Evolutionary conservation across 2,329 filamentous ascomycete species (phyloP), one percentile per base, ranked within the genome.

Genomic region (Lasiodiplodia citricola): DNA sequence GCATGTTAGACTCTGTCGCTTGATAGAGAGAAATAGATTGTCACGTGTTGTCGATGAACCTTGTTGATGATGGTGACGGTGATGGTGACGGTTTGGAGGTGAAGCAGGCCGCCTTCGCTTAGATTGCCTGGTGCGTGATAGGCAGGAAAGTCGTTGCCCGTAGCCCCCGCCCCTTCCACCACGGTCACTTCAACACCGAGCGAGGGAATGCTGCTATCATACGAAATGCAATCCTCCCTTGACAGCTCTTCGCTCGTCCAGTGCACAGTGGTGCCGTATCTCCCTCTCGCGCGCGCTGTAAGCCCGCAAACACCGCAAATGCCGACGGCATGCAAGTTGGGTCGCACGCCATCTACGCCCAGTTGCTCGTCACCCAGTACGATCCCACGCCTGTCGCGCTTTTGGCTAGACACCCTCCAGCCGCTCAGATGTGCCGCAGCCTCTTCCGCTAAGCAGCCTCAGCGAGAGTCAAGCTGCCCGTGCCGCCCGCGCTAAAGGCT

Each of bases 281-380:
- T 38, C 37, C 44, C 47, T 47, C 47, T 7, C 8, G 58, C 25
- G 37, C 60, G 31, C n/a, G n/a, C 16, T 37, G 21, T 16, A 63
- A 18, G 8, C 47, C 41, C n/a, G n/a, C 25, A 52, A 64, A 41
- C 47, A 66, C 63, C 51, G 63, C n/a, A 54, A 47, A 54, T 10
- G 2, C 18, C 35, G 35, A 56, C 35, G 63, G 37, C 51, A 37
- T 47, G 63, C 63, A 56, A 35, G 38, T 23, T 25, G 35, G 38
- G 37, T 66, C 63, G 63, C 63, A 66, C 63, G 63, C 63, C 63
- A 66, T 66, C n/a, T 56, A 66, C 38, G 63, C 63, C 52, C 44
- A 4, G 38, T 13, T 66, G 51, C 63, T 66, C 63, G 63, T 66
- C 63, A 66, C 16, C 18, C 50, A 35, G 10, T 52, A n/a, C 11